Evolutionary conservation across 163 green algal species (phyloP).

Genomic region (Trebouxiophyceae sp.): DNA sequence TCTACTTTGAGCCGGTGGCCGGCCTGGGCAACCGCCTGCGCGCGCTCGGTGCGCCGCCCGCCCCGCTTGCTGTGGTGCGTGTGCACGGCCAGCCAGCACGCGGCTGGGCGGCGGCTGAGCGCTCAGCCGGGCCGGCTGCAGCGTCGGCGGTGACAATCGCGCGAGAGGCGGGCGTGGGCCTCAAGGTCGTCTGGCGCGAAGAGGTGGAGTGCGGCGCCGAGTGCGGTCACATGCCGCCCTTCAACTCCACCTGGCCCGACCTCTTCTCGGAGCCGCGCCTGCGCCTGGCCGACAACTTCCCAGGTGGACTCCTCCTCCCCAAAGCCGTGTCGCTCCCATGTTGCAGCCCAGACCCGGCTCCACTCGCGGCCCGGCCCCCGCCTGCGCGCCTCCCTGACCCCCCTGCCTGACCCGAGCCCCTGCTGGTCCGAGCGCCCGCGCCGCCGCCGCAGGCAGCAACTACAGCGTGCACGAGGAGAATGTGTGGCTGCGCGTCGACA

Average conservation of each 20-base stretch:
- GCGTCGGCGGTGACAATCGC: neutral
- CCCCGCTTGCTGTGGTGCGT: slow-evolving; percentile 1
- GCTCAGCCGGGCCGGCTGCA: no score
- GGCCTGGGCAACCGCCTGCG: neutral
- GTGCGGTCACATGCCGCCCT: neutral
- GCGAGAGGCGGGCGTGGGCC: neutral
- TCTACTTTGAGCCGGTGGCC: slow-evolving; percentile 1
- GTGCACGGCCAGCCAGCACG: no score
- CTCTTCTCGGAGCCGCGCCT: neutral
- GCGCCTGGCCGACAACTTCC: neutral
- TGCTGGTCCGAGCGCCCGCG: no score
- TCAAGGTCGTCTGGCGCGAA: neutral
- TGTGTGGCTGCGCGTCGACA: neutral
- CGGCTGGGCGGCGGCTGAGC: no score
- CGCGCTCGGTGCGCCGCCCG: neutral
- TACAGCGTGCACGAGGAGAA: neutral
- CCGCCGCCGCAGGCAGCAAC: neutral
- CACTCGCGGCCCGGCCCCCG: no score
- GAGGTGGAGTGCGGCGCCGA: neutral
- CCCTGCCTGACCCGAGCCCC: no score
- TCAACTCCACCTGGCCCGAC: neutral
- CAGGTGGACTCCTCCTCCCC: neutral
- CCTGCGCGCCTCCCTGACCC: no score
- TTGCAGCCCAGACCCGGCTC: no score
- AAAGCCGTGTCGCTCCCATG: no score